These are phyloP conservation scores for Setomelanomma holmii DNA, from an alignment of 2,329 filamentous ascomycete genomes.

Conservation along the genomic window DNA sequence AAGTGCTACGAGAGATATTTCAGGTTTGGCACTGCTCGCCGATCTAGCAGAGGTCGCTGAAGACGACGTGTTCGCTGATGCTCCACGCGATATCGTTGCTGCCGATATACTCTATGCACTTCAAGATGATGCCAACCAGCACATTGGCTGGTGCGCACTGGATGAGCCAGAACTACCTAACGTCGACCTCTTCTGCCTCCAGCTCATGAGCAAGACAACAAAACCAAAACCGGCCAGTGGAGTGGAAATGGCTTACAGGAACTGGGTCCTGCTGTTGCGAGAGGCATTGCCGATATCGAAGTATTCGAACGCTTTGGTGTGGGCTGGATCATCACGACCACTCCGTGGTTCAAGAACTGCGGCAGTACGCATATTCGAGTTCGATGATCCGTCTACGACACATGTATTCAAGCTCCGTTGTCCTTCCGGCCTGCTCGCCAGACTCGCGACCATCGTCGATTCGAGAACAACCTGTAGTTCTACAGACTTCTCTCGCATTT, in stretches of 20 bases:
- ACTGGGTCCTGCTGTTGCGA: neutral
- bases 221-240: neutral
- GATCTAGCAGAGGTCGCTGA: neutral
- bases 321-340: neutral
- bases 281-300: neutral
- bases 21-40: neutral
- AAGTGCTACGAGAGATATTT: conserved; percentile 4
- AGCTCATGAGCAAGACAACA: conserved; percentile 6
- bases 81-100: neutral
- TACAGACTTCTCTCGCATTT: no score
- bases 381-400: no score
- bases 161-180: conserved; percentile 11
- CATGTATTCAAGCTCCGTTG: no score
- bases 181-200: conserved; percentile 12
- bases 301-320: neutral
- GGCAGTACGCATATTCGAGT: neutral
- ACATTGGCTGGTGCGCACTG: conserved; percentile 19
- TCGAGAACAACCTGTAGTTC: no score
- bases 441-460: no score
- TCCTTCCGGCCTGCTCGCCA: no score
- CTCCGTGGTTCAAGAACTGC: neutral
- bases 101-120: conserved; percentile 7
- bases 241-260: neutral
- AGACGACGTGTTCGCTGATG: neutral
- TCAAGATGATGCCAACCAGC: conserved; percentile 2